Evolutionary conservation across 495 filamentous ascomycete genomes (phyloP), one percentile per base, ranked within the genome.

Genomic region (Terfezia claveryi): DNA sequence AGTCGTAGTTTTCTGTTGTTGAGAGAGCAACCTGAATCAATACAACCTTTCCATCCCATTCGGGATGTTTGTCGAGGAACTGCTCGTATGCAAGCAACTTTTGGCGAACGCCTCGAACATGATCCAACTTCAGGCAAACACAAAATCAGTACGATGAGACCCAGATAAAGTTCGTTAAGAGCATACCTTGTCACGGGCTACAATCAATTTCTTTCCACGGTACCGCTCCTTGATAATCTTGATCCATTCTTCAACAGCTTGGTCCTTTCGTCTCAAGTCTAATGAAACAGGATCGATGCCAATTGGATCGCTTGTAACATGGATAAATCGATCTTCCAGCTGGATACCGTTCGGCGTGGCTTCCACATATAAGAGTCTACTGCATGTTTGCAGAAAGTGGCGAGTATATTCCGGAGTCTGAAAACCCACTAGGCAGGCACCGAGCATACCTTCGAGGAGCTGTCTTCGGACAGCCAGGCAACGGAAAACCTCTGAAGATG

Each of bases 351-450:
- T 82, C 36, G 77, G 80, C 3, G 85, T 89, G 10, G 87, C 85
- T 65, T 94, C 88, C 11, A 92, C 82, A 37, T 76, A 78, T 8
- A 94, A 76, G 10, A 95, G 73, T 16, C 88, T 79, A 61, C 85
- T 93, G 73, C 87, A 94, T 4, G 88, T 94, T 68, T 91, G 85
- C 50, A 94, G 72, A 67, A 95, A 95, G 65, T 95, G 88, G 9
- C 86, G 78, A 3, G 84, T 81, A 68, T 95, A 95, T 66, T 95
- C 88, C 54, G 79, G 76, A 37, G 85, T 93, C 67, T 95, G 88
- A 68, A 95, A 94, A 5, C 85, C 86, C 54, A 95, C 78, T 12
- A 94, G 69, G 65, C 93, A 92, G 23, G 87, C 83, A 14, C 88
- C 88, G 8, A 94, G 76, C 69, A 95, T 85, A 41, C 88, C 88